Evolutionary conservation across 768 basidiomycete genomes (phyloP), one percentile per base, ranked within the genome.

Genomic region (Lentinula sp.): DNA sequence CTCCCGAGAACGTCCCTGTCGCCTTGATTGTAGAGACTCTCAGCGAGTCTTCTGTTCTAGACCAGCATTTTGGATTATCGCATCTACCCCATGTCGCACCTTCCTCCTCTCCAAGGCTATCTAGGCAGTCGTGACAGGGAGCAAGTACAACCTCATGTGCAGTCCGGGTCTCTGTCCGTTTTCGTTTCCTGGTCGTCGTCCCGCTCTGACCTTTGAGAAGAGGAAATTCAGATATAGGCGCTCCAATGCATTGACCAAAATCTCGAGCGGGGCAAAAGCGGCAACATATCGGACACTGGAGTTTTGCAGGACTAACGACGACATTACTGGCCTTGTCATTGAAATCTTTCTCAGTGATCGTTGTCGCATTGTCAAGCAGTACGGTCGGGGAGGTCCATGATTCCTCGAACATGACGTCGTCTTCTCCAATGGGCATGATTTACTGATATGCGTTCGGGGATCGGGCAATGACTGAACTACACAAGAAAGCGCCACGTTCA

Each of bases 51-150:
- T 37, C 35, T 28, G 28, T 28, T 34, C 59, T 37, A 15, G 59
- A 60, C 59, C 59, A 60, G 28, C 59, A 60, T 9, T 42, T 42
- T 28, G 59, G 32, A 28, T 60, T 60, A 48, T 60, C 59, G 31
- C 59, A 60, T 52, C 59, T 60, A 10, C 59, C 59, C 59, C 59
- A 60, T 6, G 50, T 52, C 7, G 16, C 45, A 21, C 59, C 59
- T 42, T 60, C 59, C 10, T 60, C 59, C 52, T 60, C 59, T 7
- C 59, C 59, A 42, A 60, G 45, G 8, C n/a, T 40, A 32, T 60
- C 59, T 1, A 60, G 39, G 39, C 59, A 60, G 16, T 52, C 59
- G n/a, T 51, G 35, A 31, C 59, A 60, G 2, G 59, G 59, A 45
- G 59, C 59, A 9, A 52, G 28, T 7, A 8, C 6, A 11, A 28